Base-by-base conservation (phyloP, 202 grass and related monocot species). In the Sporobolus alterniflorus region DNA sequence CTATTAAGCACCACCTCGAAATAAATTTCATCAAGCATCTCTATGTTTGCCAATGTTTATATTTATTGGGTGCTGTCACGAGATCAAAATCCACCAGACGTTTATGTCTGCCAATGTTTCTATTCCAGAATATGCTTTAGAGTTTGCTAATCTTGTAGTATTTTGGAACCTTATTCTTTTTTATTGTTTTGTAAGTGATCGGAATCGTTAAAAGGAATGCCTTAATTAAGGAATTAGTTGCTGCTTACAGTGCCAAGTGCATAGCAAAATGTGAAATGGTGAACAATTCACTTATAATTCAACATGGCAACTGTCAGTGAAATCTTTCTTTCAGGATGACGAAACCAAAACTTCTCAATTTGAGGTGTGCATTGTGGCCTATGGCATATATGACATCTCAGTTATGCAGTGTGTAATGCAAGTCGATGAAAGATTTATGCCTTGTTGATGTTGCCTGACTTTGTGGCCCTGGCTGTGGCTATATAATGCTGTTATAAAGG, bases 151-250 rank as follows among this genome's bases (percentile, higher is more conserved):
- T 48, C n/a, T 75, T 75, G 1, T 2, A 17, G 30, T 52, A 48
- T 47, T 74, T 39, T 83, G 40, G 25, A 60, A 48, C n/a, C 16
- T 72, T 47, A 49, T 7, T 75, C 39, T 74, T 43, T 17, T 76
- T 6, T 57, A 11, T 54, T 20, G 25, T 83, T 84, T 84, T 7
- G 28, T 48, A 75, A 97, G 94, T 97, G 91, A 92, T 94, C 32
- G 87, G 89, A 11, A 90, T 97, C 84, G 92, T 97, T 59, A 92
- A 92, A 91, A 92, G 91, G 83, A 94, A 84, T 69, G 91, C 89
- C 12, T 90, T 92, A 72, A 92, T 97, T 68, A 92, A 97, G 74
- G 87, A 97, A 87, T 82, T 94, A 29, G 87, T 83, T 82, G 69
- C 83, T 73, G 88, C 89, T 7, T 94, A 92, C 83, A 85, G 84